Conservation (phyloP, 1,284 basidiomycete genomes). For the Cutaneotrichosporon dermatis region DNA sequence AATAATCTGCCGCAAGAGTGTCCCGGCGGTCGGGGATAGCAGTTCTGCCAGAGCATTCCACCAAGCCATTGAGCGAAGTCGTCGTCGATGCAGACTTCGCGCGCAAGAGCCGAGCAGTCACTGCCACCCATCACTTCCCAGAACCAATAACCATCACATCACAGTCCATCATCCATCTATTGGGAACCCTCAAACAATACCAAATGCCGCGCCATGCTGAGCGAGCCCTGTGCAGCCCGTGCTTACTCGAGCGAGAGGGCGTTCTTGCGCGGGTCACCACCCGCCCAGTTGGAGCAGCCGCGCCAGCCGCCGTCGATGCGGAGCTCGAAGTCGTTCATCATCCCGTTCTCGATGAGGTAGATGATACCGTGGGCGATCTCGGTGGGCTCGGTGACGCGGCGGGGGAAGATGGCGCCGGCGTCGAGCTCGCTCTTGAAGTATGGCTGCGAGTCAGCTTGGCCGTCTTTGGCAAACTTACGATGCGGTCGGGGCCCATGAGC, state of each 20-base stretch:
- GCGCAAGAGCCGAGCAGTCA: background rate
- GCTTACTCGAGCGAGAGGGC: conserved; percentile 16
- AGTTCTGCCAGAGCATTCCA: background rate
- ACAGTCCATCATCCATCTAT: background rate
- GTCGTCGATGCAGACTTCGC: too few species aligned
- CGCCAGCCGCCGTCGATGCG: conserved; percentile 27
- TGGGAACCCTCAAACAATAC: background rate
- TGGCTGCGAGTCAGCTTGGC: conserved; percentile 1
- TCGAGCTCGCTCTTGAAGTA: conserved; percentile 26
- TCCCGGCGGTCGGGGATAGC: too few species aligned
- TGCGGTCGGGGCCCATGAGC: conserved; percentile 24
- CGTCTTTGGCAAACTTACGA: conserved; percentile 1
- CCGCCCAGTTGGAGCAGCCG: conserved; percentile 21
- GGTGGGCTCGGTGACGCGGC: conserved; percentile 16
- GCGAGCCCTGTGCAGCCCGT: background rate
- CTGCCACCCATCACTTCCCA: too few species aligned
- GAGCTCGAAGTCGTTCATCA: conserved; percentile 33
- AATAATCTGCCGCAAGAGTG: too few species aligned
- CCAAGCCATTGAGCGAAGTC: too few species aligned
- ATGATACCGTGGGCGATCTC: conserved; percentile 25
- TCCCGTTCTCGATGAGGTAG: conserved; percentile 32
- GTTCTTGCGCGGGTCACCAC: conserved; percentile 16
- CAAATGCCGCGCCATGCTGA: background rate
- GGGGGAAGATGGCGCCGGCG: conserved; percentile 22
- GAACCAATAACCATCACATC: background rate